A percentile compares a stretch with the other conserved stretches of the same genome.
These are phyloP conservation scores for Aspergillus nanangensis DNA, from an alignment of 495 filamentous ascomycete species.

Conservation along the genomic window DNA sequence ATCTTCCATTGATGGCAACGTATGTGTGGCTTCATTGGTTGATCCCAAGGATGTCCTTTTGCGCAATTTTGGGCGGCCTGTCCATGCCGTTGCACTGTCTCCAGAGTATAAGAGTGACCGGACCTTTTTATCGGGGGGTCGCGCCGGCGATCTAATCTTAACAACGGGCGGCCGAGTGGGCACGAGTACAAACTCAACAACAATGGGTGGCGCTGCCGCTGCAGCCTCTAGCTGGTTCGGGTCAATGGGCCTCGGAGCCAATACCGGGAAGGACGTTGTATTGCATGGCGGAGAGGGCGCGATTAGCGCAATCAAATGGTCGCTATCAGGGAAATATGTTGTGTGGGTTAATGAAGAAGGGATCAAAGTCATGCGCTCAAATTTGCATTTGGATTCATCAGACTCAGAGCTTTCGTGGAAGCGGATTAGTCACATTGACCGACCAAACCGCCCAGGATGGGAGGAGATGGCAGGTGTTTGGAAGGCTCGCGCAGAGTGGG, in stretches of 20 bases:
- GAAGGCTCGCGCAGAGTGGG: constrained; percentile 89
- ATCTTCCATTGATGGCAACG: constrained; percentile 91
- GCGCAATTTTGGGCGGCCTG: constrained; percentile 87
- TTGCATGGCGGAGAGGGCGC: constrained; percentile 89
- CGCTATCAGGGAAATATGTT: constrained; percentile 82
- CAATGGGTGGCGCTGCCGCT: constrained; percentile 70
- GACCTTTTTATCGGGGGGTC: constrained; percentile 83
- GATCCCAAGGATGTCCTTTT: constrained; percentile 77
- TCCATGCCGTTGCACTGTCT: constrained; percentile 84
- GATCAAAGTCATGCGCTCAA: constrained; percentile 94
- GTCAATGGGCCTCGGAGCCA: constrained; percentile 70
- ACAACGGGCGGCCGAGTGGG: constrained; percentile 77
- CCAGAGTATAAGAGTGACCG: constrained; percentile 88
- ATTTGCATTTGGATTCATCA: constrained; percentile 70
- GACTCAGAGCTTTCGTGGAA: constrained; percentile 89
- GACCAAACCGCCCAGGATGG: constrained; percentile 74
- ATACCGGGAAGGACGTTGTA: constrained; percentile 78
- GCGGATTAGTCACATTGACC: constrained; percentile 86
- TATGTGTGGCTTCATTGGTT: constrained; percentile 80
- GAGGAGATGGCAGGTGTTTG: constrained; percentile 93
- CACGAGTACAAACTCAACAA: constrained; percentile 73
- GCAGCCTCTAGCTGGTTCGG: constrained; percentile 89
- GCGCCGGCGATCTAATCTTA: constrained; percentile 85
- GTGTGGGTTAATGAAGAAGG: constrained; percentile 95
- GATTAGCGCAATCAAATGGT: constrained; percentile 91